Base-by-base conservation (phyloP, 768 basidiomycete genomes). In the Boletus eberwhitei region DNA sequence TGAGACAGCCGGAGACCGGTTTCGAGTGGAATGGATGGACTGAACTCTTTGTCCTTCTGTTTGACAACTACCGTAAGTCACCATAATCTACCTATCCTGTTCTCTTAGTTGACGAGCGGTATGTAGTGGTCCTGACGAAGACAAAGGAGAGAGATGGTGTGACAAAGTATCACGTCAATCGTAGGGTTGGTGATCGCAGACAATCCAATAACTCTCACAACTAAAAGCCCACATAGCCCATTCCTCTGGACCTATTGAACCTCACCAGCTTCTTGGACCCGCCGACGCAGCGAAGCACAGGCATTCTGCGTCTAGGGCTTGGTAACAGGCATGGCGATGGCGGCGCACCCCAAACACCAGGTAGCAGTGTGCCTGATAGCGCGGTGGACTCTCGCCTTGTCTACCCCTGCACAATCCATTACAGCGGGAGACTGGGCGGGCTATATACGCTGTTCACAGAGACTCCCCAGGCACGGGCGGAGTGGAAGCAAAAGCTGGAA, bases 401-500 rank as follows among this genome's bases (percentile, higher is more conserved):
- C 7, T 96, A 82, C 61, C 97, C 96, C 0, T 86, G 93, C 68
- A 93, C 89, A 0, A 79, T 98, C 47, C 85, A 91, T 64, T 91
- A 97, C 73, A 90, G 86, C 50, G 95, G 93, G 9, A 82, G 94
- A 22, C 80, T 87, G 17, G 93, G 94, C 2, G 95, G 94, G 6
- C 77, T 88, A 8, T 89, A 92, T 62, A 88, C 90, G 3, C 73
- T 98, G 2, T 98, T 90, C 69, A 89, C 94, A 8, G 95, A 98
- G 59, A 83, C 86, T 0, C 73, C 80, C 4, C 84, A 87, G 38
- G 81, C 81, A 3, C 83, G 96, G 2, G 66, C 75, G 8, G 93
- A 95, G 55, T 99, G 97, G 97, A 87, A 91, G 70, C 76, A 83
- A 62, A 94, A 92, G 69, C 73, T 98, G 5, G 85, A 93, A 55